phyloP scores from a whole-genome alignment of 192 early-diverging fungal genomes.

The Funneliformis geosporum region DNA sequence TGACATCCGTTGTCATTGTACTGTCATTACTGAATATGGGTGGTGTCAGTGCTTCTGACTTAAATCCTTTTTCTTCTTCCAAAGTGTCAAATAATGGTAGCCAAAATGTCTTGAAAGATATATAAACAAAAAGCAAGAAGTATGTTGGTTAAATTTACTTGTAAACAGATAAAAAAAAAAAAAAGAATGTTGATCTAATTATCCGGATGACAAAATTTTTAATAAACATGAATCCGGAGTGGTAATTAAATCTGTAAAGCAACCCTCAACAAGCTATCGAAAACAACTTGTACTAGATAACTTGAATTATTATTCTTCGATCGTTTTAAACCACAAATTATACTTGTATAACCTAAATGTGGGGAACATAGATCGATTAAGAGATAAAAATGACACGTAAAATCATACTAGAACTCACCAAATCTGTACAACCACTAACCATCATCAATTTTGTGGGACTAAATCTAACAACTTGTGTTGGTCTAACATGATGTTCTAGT shows the following conservation, averaged over 20 bases:
- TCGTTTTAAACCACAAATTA: not conserved
- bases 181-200: not conserved
- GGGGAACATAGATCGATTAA: not conserved
- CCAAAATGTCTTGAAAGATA: not conserved
- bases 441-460: conserved; percentile 80
- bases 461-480: conserved; percentile 61
- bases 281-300: not conserved
- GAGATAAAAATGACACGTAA: not conserved
- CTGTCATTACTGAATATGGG: not conserved
- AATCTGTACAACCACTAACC: conserved; percentile 61
- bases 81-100: not conserved
- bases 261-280: not conserved
- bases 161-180: not conserved
- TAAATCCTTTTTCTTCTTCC: not conserved
- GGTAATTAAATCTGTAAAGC: not conserved
- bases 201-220: not conserved
- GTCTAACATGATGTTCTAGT: conserved; percentile 52
- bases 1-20: not conserved
- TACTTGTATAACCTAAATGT: not conserved
- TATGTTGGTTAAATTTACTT: not conserved
- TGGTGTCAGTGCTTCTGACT: not conserved
- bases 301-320: not conserved
- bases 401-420: conserved; percentile 55
- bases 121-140: not conserved
- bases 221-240: not conserved